Conservation (phyloP, 2,329 filamentous ascomycete genomes). For the Aureobasidium vineae region DNA sequence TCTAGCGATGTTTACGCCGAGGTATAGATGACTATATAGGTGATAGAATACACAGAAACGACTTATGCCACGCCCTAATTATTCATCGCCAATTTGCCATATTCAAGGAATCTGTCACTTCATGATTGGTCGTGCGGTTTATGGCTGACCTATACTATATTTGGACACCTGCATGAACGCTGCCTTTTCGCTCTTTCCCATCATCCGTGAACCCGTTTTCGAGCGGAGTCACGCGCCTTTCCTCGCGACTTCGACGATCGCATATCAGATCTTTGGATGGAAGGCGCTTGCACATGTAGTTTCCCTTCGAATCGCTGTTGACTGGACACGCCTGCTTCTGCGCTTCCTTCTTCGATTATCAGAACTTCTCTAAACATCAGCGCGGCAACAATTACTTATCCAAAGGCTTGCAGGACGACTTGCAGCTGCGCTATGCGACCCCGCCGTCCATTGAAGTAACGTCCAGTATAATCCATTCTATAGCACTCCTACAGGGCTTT, state of each 20-base stretch:
- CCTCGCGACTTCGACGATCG: neutral
- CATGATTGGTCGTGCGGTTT: neutral
- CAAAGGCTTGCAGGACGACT: neutral
- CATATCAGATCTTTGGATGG: neutral
- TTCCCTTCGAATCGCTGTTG: neutral
- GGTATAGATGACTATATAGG: constrained; percentile 23
- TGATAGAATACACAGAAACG: neutral
- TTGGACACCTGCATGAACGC: neutral
- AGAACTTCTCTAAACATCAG: neutral
- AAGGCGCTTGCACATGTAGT: neutral
- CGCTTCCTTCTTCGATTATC: neutral
- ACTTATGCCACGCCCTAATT: neutral
- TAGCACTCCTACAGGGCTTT: too few species aligned
- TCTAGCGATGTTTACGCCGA: constrained; percentile 31
- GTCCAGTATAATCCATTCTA: too few species aligned
- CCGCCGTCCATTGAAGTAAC: too few species aligned
- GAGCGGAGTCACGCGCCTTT: too few species aligned
- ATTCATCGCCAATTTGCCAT: neutral
- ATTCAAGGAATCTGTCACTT: neutral
- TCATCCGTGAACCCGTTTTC: too few species aligned
- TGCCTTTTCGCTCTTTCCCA: neutral
- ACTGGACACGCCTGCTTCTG: neutral
- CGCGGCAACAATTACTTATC: neutral
- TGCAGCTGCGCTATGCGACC: neutral
- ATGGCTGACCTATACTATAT: neutral